These are phyloP conservation scores for Isochrysis galbana DNA, from an alignment of 78 protist species.

Conservation along the genomic window DNA sequence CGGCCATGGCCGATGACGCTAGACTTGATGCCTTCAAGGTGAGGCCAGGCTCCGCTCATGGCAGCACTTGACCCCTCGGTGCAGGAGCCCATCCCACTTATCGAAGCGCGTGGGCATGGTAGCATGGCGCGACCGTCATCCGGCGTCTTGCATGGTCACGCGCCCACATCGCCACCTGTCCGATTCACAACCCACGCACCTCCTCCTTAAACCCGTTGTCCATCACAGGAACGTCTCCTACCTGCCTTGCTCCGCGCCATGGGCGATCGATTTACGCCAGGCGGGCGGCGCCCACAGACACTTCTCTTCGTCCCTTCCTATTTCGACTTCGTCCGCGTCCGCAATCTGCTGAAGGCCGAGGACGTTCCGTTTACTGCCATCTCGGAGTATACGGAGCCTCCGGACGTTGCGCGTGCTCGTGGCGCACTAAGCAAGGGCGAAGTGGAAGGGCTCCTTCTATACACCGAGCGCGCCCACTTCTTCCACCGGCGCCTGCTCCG, in stretches of 20 bases:
- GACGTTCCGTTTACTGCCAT: background rate
- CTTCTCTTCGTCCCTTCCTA: constrained; percentile 66
- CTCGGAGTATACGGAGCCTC: constrained; percentile 43
- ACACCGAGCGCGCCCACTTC: constrained; percentile 55
- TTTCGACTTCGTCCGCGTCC: constrained; percentile 73
- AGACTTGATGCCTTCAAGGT: background rate
- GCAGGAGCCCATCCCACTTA: too few relatives aligned
- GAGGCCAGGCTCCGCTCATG: too few relatives aligned
- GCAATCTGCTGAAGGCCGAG: constrained; percentile 1
- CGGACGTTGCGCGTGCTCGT: background rate
- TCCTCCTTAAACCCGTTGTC: background rate
- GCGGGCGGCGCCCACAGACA: background rate
- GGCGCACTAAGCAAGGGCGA: background rate
- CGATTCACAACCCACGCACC: too few relatives aligned
- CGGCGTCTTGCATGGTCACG: too few relatives aligned
- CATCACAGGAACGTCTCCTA: background rate
- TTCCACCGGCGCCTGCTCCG: constrained; percentile 38
- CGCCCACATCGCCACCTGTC: too few relatives aligned
- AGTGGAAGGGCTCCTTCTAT: constrained; percentile 5
- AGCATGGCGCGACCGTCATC: too few relatives aligned
- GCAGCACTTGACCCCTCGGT: too few relatives aligned
- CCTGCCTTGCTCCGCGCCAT: background rate
- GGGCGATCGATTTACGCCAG: background rate
- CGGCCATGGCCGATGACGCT: background rate
- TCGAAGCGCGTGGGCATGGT: too few relatives aligned